phyloP scores from a whole-genome alignment of 805 yeast genomes.

The Starmerella floris region DNA sequence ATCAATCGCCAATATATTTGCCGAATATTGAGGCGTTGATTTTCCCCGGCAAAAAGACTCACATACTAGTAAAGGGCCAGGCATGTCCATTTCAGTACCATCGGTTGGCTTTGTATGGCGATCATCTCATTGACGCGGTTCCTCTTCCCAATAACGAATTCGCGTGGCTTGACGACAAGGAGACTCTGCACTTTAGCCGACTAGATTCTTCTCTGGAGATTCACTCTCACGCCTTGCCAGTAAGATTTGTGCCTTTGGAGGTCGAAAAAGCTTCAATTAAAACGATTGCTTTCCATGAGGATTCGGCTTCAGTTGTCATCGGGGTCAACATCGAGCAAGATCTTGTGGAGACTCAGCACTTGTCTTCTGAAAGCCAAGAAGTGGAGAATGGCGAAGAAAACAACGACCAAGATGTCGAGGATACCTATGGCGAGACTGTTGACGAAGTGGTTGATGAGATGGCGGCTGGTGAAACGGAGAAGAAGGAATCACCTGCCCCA shows the following conservation, averaged over 20 bases:
- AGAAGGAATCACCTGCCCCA: not conserved
- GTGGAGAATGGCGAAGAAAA: not conserved
- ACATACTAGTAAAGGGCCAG: slow-evolving; percentile 9
- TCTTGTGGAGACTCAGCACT: not conserved
- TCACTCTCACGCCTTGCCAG: slow-evolving; percentile 5
- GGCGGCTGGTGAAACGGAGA: not conserved
- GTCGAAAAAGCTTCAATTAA: not conserved
- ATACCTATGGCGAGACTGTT: not conserved
- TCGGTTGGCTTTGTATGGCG: slow-evolving; percentile 6
- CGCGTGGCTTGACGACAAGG: slow-evolving; percentile 10
- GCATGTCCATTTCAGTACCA: slow-evolving; percentile 7
- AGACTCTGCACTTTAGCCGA: slow-evolving; percentile 4
- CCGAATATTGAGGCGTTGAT: slow-evolving; percentile 4
- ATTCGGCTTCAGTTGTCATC: slow-evolving; percentile 2
- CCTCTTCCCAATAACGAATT: not conserved
- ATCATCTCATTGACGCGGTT: slow-evolving; percentile 3
- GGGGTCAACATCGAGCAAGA: slow-evolving; percentile 3
- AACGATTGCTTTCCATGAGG: slow-evolving; percentile 8
- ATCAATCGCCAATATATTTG: slow-evolving; percentile 13
- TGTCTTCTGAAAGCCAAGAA: not conserved
- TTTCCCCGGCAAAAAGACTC: slow-evolving; percentile 11
- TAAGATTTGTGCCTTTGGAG: not conserved
- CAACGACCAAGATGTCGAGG: not conserved
- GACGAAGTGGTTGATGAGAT: not conserved
- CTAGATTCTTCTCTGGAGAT: slow-evolving; percentile 2